phyloP scores from a whole-genome alignment of 495 filamentous ascomycete species.

The Daldinia childiae region DNA sequence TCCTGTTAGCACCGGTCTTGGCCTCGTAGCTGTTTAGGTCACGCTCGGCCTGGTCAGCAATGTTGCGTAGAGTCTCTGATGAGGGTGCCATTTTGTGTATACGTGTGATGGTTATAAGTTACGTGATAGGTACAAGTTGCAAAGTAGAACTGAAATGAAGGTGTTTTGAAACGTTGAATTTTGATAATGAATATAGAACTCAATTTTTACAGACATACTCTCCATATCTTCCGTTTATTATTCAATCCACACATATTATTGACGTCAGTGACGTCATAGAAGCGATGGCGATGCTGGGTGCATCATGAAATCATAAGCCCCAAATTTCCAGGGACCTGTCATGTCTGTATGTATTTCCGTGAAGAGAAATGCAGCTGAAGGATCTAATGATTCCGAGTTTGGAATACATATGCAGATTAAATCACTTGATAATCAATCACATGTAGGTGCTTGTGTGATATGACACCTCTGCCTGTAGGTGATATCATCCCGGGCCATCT shows the following conservation, averaged over 20 bases:
- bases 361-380: slow-evolving; percentile 7
- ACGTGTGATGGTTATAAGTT: background rate
- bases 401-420: background rate
- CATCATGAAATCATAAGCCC: slow-evolving; percentile 47
- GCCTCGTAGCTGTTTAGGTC: slow-evolving; percentile 58
- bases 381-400: slow-evolving; percentile 11
- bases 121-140: background rate
- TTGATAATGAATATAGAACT: background rate
- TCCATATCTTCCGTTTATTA: slow-evolving; percentile 11
- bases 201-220: background rate
- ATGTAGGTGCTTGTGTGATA: background rate
- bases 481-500: slow-evolving; percentile 31
- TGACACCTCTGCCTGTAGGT: slow-evolving; percentile 2
- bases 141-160: background rate
- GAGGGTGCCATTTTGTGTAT: slow-evolving; percentile 38
- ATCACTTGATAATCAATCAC: background rate
- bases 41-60: slow-evolving; percentile 58
- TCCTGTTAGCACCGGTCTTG: slow-evolving; percentile 51
- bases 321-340: slow-evolving; percentile 29
- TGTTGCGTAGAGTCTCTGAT: slow-evolving; percentile 36
- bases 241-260: slow-evolving; percentile 18
- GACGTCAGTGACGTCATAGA: slow-evolving; percentile 33
- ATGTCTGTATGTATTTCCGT: background rate
- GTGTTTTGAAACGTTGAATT: background rate
- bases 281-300: slow-evolving; percentile 23